Evolutionary conservation across 305 asterid genomes (phyloP).

Genomic region (Lippia alba): DNA sequence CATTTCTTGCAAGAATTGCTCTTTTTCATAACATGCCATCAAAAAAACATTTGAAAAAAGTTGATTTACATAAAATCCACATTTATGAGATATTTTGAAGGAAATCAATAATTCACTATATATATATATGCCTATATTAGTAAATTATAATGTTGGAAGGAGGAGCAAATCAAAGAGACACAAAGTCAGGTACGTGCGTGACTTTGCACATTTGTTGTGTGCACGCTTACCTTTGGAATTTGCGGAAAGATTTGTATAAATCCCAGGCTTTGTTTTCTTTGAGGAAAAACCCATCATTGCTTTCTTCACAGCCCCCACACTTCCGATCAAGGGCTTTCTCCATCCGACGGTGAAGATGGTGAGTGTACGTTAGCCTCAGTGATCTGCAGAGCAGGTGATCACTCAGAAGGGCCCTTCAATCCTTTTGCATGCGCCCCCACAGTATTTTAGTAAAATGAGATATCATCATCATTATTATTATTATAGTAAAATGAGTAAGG

Average conservation of each 20-base stretch:
- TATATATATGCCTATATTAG: no score
- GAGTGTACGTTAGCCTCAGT: slow-evolving; percentile 10
- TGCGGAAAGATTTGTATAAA: slow-evolving; percentile 14
- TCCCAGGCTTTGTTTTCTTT: slow-evolving; percentile 22
- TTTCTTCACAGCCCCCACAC: slow-evolving; percentile 23
- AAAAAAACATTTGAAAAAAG: background rate
- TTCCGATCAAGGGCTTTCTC: background rate
- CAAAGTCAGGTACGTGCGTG: no score
- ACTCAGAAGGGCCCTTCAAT: slow-evolving; percentile 9
- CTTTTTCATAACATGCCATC: background rate
- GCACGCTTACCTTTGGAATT: slow-evolving; percentile 51
- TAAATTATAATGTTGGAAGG: no score
- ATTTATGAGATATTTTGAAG: background rate
- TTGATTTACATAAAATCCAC: background rate
- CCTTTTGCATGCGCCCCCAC: slow-evolving; percentile 22
- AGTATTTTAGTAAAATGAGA: background rate
- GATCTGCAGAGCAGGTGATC: slow-evolving; percentile 22
- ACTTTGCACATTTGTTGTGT: slow-evolving; percentile 39
- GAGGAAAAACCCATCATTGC: slow-evolving; percentile 11
- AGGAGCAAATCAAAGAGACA: slow-evolving; percentile 21
- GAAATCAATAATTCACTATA: background rate
- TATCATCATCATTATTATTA: no score
- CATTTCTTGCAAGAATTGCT: background rate
- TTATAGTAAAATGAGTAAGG: no score
- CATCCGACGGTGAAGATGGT: background rate